Percentiles rank a stretch among this genome's conserved stretches.
These are phyloP conservation scores for Peronospora farinosa DNA, from an alignment of 352 stramenopile genomes.

Conservation along the genomic window DNA sequence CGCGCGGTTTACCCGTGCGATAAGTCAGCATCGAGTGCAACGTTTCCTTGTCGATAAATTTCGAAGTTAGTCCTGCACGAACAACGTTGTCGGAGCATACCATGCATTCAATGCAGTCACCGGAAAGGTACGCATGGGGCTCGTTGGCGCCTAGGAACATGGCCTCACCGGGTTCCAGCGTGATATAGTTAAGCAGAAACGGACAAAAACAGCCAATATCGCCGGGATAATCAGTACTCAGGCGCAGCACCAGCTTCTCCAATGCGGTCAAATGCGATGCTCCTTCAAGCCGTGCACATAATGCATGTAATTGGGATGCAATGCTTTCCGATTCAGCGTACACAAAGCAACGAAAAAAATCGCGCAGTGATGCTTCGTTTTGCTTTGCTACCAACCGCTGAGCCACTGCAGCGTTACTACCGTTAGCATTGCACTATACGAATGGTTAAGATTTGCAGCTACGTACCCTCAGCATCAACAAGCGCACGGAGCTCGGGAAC, in stretches of 20 bases:
- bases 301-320: conserved; percentile 52
- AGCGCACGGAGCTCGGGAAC: conserved; percentile 87
- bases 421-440: neutral
- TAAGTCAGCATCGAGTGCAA: conserved; percentile 98
- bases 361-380: conserved; percentile 41
- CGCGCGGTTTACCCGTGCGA: conserved; percentile 29
- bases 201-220: conserved; percentile 97
- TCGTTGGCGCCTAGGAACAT: conserved; percentile 98
- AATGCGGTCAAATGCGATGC: conserved; percentile 30
- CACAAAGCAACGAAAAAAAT: conserved; percentile 77
- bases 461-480: conserved; percentile 40
- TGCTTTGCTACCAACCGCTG: conserved; percentile 32
- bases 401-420: conserved; percentile 22
- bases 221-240: conserved; percentile 92
- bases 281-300: conserved; percentile 74
- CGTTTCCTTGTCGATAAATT: conserved; percentile 98
- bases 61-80: conserved; percentile 96
- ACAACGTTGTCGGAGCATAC: conserved; percentile 99
- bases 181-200: conserved; percentile 97
- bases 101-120: conserved; percentile 97
- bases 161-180: conserved; percentile 91
- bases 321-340: conserved; percentile 69
- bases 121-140: conserved; percentile 98
- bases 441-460: neutral
- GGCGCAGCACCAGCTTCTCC: conserved; percentile 85